These are phyloP conservation scores for Phytopythium litorale DNA, from an alignment of 352 stramenopile species.

Conservation along the genomic window DNA sequence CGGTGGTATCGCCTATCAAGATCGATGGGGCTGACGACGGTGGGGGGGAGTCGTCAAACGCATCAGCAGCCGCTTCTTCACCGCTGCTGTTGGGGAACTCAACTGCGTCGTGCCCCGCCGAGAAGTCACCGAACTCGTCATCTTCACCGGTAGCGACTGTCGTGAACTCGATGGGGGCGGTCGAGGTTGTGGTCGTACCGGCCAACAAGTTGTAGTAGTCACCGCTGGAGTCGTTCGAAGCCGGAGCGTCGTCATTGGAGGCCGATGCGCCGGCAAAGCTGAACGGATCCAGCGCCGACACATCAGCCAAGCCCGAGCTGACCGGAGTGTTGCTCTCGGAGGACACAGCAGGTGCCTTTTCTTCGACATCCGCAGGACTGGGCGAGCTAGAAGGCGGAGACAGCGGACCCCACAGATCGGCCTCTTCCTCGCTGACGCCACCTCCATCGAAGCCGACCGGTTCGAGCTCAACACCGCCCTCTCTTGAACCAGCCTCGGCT, in stretches of 20 bases:
- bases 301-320: neutral
- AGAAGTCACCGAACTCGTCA: conserved; percentile 18
- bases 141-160: conserved; percentile 8
- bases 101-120: neutral
- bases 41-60: neutral
- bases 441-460: neutral
- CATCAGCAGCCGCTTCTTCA: neutral
- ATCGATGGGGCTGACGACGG: neutral
- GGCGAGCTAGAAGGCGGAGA: neutral
- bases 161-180: neutral
- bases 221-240: neutral
- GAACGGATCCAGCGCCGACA: conserved; percentile 1
- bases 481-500: neutral
- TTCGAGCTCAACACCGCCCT: neutral
- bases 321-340: neutral
- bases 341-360: neutral
- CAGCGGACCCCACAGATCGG: neutral
- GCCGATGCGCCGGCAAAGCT: neutral
- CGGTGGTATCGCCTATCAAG: neutral
- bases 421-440: neutral
- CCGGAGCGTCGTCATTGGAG: neutral
- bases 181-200: neutral
- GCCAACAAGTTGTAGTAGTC: conserved; percentile 1
- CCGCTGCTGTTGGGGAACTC: neutral
- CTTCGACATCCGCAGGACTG: neutral